phyloP scores from a whole-genome alignment of 129 eudicot species.

The Arctium minus region DNA sequence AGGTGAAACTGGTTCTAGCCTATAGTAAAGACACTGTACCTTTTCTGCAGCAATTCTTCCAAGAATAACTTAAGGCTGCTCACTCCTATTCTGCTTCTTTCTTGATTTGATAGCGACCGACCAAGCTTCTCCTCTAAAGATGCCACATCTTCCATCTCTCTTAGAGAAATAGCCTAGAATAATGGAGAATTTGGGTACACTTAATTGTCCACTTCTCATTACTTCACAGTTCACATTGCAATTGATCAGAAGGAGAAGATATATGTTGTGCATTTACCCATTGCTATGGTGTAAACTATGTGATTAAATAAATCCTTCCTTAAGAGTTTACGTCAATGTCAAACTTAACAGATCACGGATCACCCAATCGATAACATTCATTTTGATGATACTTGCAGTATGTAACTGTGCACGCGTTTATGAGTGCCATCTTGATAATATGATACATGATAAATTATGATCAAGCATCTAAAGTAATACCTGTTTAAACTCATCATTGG shows the following conservation, averaged over 20 bases:
- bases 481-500: conserved; percentile 97
- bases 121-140: conserved; percentile 93
- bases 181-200: background rate
- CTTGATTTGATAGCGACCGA: conserved; percentile 72
- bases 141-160: conserved; percentile 87
- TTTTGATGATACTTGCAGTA: background rate
- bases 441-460: background rate
- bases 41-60: conserved; percentile 81
- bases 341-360: background rate
- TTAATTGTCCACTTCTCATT: background rate
- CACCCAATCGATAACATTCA: background rate
- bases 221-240: background rate
- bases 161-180: conserved; percentile 69
- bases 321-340: background rate
- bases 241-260: background rate
- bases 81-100: conserved; percentile 92
- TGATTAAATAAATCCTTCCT: background rate
- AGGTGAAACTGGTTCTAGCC: background rate
- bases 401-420: background rate
- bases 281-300: background rate
- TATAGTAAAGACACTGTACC: conserved; percentile 35
- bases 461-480: conserved; percentile 28
- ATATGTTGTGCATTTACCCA: background rate
- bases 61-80: conserved; percentile 86
- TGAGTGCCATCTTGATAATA: background rate